These are phyloP conservation scores for Pyricularia grisea DNA, from an alignment of 2,329 filamentous ascomycete species.

Conservation along the genomic window DNA sequence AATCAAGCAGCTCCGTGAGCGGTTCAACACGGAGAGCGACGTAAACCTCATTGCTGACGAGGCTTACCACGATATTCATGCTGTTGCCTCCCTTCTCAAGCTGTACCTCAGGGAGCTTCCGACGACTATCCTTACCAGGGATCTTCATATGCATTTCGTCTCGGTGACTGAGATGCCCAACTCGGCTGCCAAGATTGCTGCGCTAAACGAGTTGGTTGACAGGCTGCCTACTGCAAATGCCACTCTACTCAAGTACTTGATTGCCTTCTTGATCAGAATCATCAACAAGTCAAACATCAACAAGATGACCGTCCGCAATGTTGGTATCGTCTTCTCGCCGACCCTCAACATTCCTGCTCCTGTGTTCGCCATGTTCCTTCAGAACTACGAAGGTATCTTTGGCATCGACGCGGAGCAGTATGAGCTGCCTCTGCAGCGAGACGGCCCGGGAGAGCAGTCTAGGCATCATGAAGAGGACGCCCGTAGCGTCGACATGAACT, in stretches of 20 bases:
- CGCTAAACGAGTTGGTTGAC: constrained; percentile 70
- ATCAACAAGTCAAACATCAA: constrained; percentile 85
- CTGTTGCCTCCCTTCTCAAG: constrained; percentile 88
- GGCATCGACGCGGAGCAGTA: constrained; percentile 59
- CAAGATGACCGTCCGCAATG: constrained; percentile 97
- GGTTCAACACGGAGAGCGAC: constrained; percentile 90
- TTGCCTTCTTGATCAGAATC: constrained; percentile 82
- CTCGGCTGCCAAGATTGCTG: constrained; percentile 64
- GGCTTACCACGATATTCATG: constrained; percentile 90
- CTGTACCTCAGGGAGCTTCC: constrained; percentile 89
- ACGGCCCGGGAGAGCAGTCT: constrained; percentile 2
- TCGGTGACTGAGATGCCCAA: constrained; percentile 71
- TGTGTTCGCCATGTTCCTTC: constrained; percentile 87
- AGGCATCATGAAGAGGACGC: constrained; percentile 6
- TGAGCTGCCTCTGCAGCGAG: constrained; percentile 35
- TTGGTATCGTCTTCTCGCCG: constrained; percentile 96
- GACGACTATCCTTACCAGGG: constrained; percentile 80
- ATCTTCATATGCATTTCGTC: constrained; percentile 83
- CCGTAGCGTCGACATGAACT: neutral
- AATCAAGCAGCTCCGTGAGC: constrained; percentile 82
- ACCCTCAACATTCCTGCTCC: constrained; percentile 94
- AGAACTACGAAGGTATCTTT: constrained; percentile 83
- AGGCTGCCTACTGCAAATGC: constrained; percentile 72
- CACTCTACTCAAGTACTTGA: constrained; percentile 73
- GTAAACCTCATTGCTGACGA: constrained; percentile 76